These are phyloP conservation scores for Lasiodiplodia theobromae DNA, from an alignment of 2,329 filamentous ascomycete species.

Conservation along the genomic window DNA sequence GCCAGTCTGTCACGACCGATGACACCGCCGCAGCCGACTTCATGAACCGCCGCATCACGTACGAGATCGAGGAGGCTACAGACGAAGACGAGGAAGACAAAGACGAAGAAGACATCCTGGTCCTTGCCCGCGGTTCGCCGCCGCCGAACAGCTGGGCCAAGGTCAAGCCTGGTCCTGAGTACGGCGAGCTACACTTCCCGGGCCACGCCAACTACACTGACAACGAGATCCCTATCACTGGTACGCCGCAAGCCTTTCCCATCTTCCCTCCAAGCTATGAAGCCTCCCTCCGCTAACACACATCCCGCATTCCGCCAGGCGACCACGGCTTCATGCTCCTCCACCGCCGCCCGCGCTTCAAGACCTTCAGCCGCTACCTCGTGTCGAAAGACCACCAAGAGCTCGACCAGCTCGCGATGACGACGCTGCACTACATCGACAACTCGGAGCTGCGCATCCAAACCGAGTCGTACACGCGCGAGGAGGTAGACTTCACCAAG, in stretches of 20 bases:
- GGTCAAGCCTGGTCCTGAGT: background rate
- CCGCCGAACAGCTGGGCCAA: background rate
- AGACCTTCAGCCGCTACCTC: background rate
- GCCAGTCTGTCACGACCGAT: background rate
- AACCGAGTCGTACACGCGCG: background rate
- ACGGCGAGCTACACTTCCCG: background rate
- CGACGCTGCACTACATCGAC: background rate
- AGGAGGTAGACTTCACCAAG: background rate
- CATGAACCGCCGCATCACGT: background rate
- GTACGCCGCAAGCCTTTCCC: background rate
- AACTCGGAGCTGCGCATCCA: background rate
- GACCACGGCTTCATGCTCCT: conserved; percentile 10
- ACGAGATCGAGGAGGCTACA: background rate
- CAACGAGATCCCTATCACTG: background rate
- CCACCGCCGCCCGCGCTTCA: conserved; percentile 8
- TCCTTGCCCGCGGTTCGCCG: no score
- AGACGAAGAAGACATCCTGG: background rate
- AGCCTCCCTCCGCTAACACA: background rate
- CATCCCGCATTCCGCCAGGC: background rate
- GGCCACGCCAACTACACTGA: conserved; percentile 4
- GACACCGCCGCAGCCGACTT: background rate
- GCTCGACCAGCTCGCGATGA: background rate
- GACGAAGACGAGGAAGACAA: background rate
- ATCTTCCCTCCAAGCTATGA: background rate
- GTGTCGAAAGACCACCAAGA: no score